Evolutionary conservation across 1,139 yeast genomes (phyloP), one percentile per base, ranked within the genome.

Genomic region (Candida sp.): DNA sequence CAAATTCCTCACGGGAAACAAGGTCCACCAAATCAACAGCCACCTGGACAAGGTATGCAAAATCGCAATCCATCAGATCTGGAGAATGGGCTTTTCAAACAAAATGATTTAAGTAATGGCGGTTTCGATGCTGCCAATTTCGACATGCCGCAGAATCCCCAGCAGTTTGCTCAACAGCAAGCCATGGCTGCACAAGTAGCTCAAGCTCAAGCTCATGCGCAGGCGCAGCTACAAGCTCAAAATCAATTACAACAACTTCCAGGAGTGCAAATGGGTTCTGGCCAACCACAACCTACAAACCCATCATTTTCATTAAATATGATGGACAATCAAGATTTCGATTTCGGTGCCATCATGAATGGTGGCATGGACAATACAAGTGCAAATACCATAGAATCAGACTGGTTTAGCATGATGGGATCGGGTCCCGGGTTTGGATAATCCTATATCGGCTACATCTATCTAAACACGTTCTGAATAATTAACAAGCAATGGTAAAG

Each of bases 401-500:
- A 67, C 48, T 68, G 73, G 73, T 57, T 68, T 42, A 62, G 65
- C 42, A 61, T 62, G 50, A 62, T 68, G 63, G 73, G 71, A 1
- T 56, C 69, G 2, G 72, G 71, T 0, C 70, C 71, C 0, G 70
- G 70, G 15, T 66, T 65, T 47, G 55, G 49, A 21, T 57, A 41
- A 41, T 12, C 32, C 9, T 21, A 6, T 6, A 22, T 15, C n/a
- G n/a, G n/a, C n/a, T n/a, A n/a, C n/a, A n/a, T n/a, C n/a, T n/a
- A n/a, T n/a, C n/a, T n/a, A n/a, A n/a, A n/a, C n/a, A n/a, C n/a
- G n/a, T n/a, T n/a, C n/a, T n/a, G n/a, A n/a, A n/a, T n/a, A n/a
- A n/a, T n/a, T 25, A 6, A 25, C 29, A 25, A 25, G 29, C 29
- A 25, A 6, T 25, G 29, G 29, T 25, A 25, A 25, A 6, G 29